These are phyloP conservation scores for Rachicladosporium sp. DNA, from an alignment of 2,329 filamentous ascomycete genomes.

Conservation along the genomic window DNA sequence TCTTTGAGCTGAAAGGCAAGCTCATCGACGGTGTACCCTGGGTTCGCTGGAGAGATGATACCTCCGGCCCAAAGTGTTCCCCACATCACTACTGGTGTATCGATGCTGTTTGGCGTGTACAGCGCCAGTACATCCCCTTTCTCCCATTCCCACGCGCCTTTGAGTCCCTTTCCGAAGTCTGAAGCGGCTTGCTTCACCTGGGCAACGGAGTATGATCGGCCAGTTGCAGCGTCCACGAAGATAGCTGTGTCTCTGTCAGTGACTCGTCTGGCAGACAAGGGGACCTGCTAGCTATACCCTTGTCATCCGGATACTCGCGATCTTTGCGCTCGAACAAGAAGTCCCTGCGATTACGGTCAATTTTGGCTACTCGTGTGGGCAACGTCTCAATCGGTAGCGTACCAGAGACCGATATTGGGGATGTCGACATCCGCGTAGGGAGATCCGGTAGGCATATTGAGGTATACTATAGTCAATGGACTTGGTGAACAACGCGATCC, in stretches of 20 bases:
- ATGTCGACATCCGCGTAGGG: slow-evolving; percentile 53
- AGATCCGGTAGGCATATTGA: slow-evolving; percentile 59
- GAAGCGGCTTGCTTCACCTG: slow-evolving; percentile 53
- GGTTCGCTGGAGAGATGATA: slow-evolving; percentile 73
- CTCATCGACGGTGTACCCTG: slow-evolving; percentile 72
- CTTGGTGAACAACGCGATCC: too few species aligned
- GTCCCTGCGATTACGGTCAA: slow-evolving; percentile 16
- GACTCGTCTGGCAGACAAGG: not conserved
- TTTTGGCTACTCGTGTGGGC: too few species aligned
- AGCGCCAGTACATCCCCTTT: slow-evolving; percentile 74
- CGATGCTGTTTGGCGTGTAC: slow-evolving; percentile 77
- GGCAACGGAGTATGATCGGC: slow-evolving; percentile 56
- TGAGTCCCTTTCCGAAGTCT: slow-evolving; percentile 71
- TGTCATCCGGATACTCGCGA: slow-evolving; percentile 55
- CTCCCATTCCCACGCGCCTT: slow-evolving; percentile 61
- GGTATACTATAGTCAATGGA: too few species aligned
- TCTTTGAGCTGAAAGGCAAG: slow-evolving; percentile 75
- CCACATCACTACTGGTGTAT: slow-evolving; percentile 65
- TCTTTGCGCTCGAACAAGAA: slow-evolving; percentile 62
- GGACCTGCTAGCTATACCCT: slow-evolving; percentile 40
- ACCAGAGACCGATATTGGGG: slow-evolving; percentile 65
- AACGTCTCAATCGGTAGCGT: too few species aligned
- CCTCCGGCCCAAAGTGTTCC: slow-evolving; percentile 76
- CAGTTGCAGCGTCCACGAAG: slow-evolving; percentile 62
- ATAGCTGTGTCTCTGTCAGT: slow-evolving; percentile 44